A percentile compares a stretch with the other conserved stretches of the same genome.
Conservation (phyloP, 768 basidiomycete species). For the Stropharia rugosoannulata region DNA sequence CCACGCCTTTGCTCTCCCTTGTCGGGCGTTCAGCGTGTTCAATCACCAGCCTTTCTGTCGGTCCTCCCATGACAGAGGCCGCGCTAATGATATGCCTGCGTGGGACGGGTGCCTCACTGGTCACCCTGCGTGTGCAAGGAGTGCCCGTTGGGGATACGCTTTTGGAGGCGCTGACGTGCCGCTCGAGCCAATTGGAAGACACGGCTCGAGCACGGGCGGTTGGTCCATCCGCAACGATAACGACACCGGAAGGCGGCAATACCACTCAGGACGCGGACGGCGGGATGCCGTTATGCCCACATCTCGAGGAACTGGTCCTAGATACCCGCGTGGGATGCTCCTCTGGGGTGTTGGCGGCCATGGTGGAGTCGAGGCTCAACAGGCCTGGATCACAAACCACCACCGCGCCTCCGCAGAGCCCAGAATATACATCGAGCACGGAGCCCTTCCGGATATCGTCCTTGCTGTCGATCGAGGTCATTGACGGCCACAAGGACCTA, state of each 20-base stretch:
- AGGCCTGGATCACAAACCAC: neutral
- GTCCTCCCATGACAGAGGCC: conserved; percentile 27
- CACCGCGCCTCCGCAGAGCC: neutral
- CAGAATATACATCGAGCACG: neutral
- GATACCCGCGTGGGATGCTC: conserved; percentile 20
- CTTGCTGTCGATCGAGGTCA: conserved; percentile 12
- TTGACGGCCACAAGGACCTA: conserved; percentile 19
- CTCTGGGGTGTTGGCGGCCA: conserved; percentile 16
- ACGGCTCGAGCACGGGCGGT: neutral
- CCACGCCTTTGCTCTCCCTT: conserved; percentile 25
- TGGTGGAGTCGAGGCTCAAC: conserved; percentile 23
- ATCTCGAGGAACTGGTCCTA: conserved; percentile 21
- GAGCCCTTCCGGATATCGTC: neutral
- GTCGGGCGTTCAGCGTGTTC: conserved; percentile 29
- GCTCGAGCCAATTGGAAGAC: neutral
- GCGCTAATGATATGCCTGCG: conserved; percentile 25
- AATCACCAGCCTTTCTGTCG: conserved; percentile 25
- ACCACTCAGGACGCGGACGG: neutral
- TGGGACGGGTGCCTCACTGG: conserved; percentile 21
- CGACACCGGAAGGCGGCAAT: neutral
- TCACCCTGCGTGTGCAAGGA: conserved; percentile 23
- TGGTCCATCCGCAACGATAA: neutral
- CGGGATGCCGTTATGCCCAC: conserved; percentile 14
- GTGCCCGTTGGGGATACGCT: conserved; percentile 22
- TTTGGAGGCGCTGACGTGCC: conserved; percentile 19